Base-by-base conservation (phyloP, 306 rosid species). In the Cajanus cajan region DNA sequence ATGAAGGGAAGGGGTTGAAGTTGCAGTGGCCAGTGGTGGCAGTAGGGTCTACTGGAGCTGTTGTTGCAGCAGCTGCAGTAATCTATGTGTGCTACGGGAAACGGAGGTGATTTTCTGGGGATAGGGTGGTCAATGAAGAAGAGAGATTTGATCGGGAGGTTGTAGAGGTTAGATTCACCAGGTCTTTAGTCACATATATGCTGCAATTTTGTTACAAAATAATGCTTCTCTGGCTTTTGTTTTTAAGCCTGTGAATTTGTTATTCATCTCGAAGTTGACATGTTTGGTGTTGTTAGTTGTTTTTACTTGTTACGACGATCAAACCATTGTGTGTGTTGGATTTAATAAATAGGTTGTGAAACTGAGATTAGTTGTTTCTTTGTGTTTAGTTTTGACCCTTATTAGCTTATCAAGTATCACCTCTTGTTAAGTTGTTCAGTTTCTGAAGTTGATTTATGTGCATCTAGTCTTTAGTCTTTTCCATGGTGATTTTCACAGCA, bases 181-280 rank as follows among this genome's bases (percentile, higher is more conserved):
- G 21, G 75, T 39, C 51, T 82, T 67, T 55, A 66, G 55, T 81
- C 63, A 43, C 51, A 63, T 78, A 76, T 63, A 73, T 81, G 79
- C 82, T 86, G 86, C 93, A 90, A 66, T 94, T 94, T 94, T 92
- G 97, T 74, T 84, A 36, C 78, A 9, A 52, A 83, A 83, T 73
- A 82, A 59, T 83, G 82, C 47, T 81, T 67, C 79, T 62, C 21
- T 78, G 90, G 89, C 86, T 81, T 66, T 86, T 78, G 78, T 77
- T 82, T 78, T 39, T 4, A 52, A 86, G 92, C 89, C 85, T 64
- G 58, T 78, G 76, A 76, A 77, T 37, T 88, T 76, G 84, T 83
- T 48, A 37, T 67, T 62, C 40, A 43, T 39, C 65, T 78, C 28
- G 22, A 80, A 50, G 39, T 67, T 82, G 82, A 61, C 83, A 83